Evolutionary conservation across 345 rosid genomes (phyloP).

Genomic region (Heritiera littoralis): DNA sequence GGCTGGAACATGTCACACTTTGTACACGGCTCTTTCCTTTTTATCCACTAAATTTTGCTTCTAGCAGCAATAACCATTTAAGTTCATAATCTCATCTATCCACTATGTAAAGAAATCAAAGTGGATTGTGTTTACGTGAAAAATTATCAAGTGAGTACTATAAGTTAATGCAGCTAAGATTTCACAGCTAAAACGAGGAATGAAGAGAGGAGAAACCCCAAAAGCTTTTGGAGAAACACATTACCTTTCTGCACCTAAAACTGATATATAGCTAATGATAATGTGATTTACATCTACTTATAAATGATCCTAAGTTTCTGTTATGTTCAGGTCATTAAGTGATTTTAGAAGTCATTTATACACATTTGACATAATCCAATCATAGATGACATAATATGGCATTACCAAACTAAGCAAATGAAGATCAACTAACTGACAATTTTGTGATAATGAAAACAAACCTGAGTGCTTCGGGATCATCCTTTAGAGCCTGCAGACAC

Average conservation of each 20-base stretch:
- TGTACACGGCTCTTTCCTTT: neutral
- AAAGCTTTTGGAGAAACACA: neutral
- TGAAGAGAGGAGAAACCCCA: neutral
- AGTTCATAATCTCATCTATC: neutral
- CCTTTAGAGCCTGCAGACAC: slow-evolving; percentile 57
- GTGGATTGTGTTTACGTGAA: neutral
- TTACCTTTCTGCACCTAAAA: neutral
- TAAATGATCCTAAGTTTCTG: neutral
- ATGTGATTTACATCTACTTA: neutral
- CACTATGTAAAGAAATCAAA: neutral
- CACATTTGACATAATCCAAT: neutral
- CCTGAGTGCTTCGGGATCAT: slow-evolving; percentile 86
- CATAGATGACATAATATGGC: neutral
- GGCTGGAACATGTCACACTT: neutral
- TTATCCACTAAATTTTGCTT: neutral
- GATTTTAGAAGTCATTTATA: neutral
- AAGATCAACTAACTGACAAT: neutral
- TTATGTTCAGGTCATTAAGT: neutral
- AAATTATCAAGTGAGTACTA: neutral
- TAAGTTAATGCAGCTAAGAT: neutral
- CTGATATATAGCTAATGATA: neutral
- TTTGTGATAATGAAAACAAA: slow-evolving; percentile 27
- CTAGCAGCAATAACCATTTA: neutral
- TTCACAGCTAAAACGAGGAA: neutral
- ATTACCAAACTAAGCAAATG: neutral